Conservation (phyloP, 2,329 filamentous ascomycete genomes). For the Pseudocercospora pini-densiflorae region DNA sequence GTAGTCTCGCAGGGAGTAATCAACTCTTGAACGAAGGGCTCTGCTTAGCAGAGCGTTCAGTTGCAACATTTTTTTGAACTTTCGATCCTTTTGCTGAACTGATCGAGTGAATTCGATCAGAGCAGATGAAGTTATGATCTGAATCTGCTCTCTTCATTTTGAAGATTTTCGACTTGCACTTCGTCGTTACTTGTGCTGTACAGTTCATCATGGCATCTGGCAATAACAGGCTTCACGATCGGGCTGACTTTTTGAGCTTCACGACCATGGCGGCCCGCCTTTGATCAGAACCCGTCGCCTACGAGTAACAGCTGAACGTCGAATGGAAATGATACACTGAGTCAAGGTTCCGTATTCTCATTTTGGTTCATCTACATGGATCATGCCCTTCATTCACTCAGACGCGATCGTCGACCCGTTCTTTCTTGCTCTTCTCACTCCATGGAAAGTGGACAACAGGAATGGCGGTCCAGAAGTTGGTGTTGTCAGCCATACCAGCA, state of each 20-base stretch:
- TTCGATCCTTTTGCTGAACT: too few species aligned
- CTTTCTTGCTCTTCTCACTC: slow-evolving; percentile 36
- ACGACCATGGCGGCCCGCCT: too few species aligned
- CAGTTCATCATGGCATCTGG: too few species aligned
- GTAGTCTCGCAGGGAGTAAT: slow-evolving; percentile 27
- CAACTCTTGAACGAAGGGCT: neutral
- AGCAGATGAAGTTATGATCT: too few species aligned
- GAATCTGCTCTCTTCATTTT: too few species aligned
- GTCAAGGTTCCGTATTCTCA: neutral
- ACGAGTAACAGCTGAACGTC: too few species aligned
- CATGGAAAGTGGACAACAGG: slow-evolving; percentile 44
- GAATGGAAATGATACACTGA: neutral
- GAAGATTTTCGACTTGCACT: too few species aligned
- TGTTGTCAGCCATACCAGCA: slow-evolving; percentile 70
- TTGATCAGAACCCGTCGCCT: too few species aligned
- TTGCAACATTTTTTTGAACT: neutral
- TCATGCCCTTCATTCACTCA: neutral
- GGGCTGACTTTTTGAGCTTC: too few species aligned
- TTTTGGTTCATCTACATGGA: neutral
- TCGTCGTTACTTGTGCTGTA: too few species aligned
- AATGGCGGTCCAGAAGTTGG: slow-evolving; percentile 36
- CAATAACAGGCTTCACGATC: too few species aligned
- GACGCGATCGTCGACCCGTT: slow-evolving; percentile 1
- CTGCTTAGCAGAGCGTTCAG: neutral
- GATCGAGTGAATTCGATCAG: too few species aligned